Evolutionary conservation across 139 green algal genomes (phyloP).

Genomic region (Tetratostichococcus sp.): DNA sequence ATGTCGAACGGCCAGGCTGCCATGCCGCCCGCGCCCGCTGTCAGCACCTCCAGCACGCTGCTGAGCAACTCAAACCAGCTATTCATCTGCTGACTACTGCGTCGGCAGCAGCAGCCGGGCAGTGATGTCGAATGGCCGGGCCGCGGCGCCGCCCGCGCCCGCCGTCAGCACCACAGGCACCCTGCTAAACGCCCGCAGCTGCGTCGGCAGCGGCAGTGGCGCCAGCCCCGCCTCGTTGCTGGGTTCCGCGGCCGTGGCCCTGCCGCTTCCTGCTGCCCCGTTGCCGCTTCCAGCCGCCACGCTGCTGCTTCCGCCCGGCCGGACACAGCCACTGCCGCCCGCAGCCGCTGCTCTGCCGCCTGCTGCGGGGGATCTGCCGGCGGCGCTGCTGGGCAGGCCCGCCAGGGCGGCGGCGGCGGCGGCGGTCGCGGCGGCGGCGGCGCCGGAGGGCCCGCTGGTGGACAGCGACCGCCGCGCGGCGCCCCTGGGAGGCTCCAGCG

Average conservation of each 20-base stretch:
- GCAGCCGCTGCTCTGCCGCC: too few species aligned
- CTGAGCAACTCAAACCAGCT: too few species aligned
- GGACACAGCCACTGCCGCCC: too few species aligned
- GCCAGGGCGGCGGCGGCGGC: not conserved
- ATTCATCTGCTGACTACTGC: not conserved
- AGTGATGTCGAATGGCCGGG: slow-evolving; percentile 8
- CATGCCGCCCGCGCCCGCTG: too few species aligned
- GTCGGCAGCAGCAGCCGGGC: not conserved
- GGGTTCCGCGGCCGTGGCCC: not conserved
- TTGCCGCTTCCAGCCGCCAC: too few species aligned
- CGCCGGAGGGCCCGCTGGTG: not conserved
- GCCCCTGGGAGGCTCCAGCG: too few species aligned
- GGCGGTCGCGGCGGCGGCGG: too few species aligned
- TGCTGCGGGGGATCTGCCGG: too few species aligned
- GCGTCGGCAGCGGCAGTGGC: slow-evolving; percentile 26
- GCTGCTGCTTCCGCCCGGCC: too few species aligned
- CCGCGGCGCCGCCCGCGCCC: slow-evolving; percentile 8
- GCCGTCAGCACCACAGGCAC: slow-evolving; percentile 24
- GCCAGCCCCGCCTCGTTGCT: slow-evolving; percentile 26
- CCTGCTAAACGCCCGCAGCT: slow-evolving; percentile 18
- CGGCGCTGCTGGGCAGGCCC: too few species aligned
- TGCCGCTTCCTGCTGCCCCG: not conserved
- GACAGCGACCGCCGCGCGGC: not conserved
- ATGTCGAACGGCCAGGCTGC: too few species aligned
- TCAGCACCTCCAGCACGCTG: too few species aligned